Percentiles rank a stretch among this genome's conserved stretches.
phyloP scores from a whole-genome alignment of 2,329 filamentous ascomycete species.

The Paracoccidioides lutzii region DNA sequence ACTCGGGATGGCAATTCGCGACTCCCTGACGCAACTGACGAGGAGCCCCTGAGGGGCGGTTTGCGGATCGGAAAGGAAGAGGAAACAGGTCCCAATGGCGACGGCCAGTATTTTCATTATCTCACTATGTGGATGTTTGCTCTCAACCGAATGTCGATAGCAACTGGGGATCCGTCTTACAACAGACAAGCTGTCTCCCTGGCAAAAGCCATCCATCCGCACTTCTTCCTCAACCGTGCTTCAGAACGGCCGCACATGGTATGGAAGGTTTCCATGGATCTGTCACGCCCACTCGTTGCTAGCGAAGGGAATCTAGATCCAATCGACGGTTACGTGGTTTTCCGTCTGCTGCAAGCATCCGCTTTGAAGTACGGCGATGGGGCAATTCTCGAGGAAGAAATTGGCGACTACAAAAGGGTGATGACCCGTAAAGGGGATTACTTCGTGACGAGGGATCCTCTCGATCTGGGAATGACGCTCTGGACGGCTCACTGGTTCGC shows the following conservation, averaged over 20 bases:
- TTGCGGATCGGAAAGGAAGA: constrained; percentile 45
- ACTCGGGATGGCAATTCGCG: constrained; percentile 37
- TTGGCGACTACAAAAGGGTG: constrained; percentile 40
- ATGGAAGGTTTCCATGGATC: constrained; percentile 44
- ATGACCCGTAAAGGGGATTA: constrained; percentile 35
- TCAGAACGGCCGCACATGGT: constrained; percentile 33
- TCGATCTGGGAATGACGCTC: constrained; percentile 49
- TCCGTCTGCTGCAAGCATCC: constrained; percentile 35
- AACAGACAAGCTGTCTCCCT: constrained; percentile 42
- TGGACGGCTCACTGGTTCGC: constrained; percentile 44
- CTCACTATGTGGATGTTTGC: constrained; percentile 52
- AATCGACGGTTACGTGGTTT: constrained; percentile 42
- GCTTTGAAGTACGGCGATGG: constrained; percentile 21
- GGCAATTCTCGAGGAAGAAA: constrained; percentile 34
- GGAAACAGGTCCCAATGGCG: constrained; percentile 38
- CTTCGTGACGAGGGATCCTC: constrained; percentile 36
- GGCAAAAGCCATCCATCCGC: constrained; percentile 40
- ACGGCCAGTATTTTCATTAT: constrained; percentile 52
- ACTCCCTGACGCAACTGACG: constrained; percentile 41
- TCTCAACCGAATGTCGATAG: constrained; percentile 41
- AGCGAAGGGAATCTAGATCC: constrained; percentile 46
- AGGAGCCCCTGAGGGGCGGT: constrained; percentile 41
- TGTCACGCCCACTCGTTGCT: constrained; percentile 35
- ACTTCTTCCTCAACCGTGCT: constrained; percentile 35
- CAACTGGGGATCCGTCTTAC: constrained; percentile 34